Evolutionary conservation across 176 grass and related monocot genomes (phyloP), one percentile per base, ranked within the genome.

Genomic region (Aegilops sharonensis): DNA sequence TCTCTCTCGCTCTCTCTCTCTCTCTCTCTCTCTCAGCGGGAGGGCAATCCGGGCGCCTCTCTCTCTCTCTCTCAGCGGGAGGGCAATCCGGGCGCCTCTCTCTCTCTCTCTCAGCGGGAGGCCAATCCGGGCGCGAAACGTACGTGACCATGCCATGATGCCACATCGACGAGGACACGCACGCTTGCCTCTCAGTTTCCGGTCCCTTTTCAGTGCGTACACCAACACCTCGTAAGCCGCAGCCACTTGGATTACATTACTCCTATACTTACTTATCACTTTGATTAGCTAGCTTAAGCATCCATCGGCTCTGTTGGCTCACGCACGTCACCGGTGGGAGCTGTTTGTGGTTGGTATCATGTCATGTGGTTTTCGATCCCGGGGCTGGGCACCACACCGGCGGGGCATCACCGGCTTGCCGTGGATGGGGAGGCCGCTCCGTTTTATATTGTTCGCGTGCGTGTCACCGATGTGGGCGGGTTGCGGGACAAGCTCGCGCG

Each of bases 331-430:
- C 11, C 4, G 30, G 7, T 68, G 30, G 31, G 25, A 68, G 42
- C 9, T 48, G 70, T 77, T 68, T 68, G 78, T 82, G 8, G 6
- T 35, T 79, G 48, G 23, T 48, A 61, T 43, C 18, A 59, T 59
- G 56, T 43, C 56, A 59, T 21, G 56, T 59, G 56, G 56, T 32
- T 80, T 89, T 89, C 42, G 42, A 48, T 52, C 69, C 35, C 32
- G 31, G 31, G 3, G 6, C 18, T 32, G 32, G 32, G 8, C 9
- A 37, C 17, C 67, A 21, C 67, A 2, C 18, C 34, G 67, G 14
- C 27, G 27, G 27, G 27, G 27, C 67, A 6, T 42, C 68, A 23
- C 20, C 21, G 36, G 2, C 36, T 72, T 54, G 68, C 68, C 68
- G 21, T 72, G 35, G 36, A 42, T 11, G 10, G 5, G 36, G 36